Base-by-base conservation (phyloP, 176 grass and related monocot genomes). In the Cenchrus fungigraminus region DNA sequence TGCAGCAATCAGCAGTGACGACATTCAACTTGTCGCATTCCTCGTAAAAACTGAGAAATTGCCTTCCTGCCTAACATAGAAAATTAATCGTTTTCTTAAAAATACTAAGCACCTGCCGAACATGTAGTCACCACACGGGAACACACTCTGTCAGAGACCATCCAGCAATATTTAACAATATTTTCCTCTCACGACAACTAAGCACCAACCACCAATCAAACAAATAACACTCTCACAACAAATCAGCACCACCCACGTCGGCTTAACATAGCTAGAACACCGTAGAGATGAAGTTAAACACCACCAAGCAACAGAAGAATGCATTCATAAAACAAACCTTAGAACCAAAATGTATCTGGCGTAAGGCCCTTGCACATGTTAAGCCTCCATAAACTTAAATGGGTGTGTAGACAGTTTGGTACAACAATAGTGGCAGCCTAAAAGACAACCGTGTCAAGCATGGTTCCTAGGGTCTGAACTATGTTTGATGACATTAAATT, bases 401-500 rank as follows among this genome's bases (percentile, higher is more conserved):
- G 34, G 40, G 5, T 64, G 28, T 89, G 60, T 68, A 54, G 73
- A 20, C 11, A 56, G 57, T 66, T 72, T 77, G 34, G n/a, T 54
- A 86, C 13, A 85, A 25, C 54, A 61, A 22, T 61, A 74, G 31
- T 45, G 31, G 44, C 20, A 65, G 54, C 15, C 87, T 92, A 99
- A 88, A 99, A 96, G 37, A 99, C 93, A 64, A 98, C 93, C 4
- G 93, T 99, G 62, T 96, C 97, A 2, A 99, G 94, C 97, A 95
- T 99, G 60, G 93, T 94, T 32, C 97, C 97, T 32, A 99, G 91
- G 74, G 97, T 94, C 86, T 99, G 97, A 81, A 94, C 87, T 85
- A 99, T 96, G 86, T 99, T 99, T 29, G 97, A 99, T 4, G 97
- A 96, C 97, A 99, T 99, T 54, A 99, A 85, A 79, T 96, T 96